phyloP scores from a whole-genome alignment of 73 alveolate species.

The Tetrahymena thermophila region DNA sequence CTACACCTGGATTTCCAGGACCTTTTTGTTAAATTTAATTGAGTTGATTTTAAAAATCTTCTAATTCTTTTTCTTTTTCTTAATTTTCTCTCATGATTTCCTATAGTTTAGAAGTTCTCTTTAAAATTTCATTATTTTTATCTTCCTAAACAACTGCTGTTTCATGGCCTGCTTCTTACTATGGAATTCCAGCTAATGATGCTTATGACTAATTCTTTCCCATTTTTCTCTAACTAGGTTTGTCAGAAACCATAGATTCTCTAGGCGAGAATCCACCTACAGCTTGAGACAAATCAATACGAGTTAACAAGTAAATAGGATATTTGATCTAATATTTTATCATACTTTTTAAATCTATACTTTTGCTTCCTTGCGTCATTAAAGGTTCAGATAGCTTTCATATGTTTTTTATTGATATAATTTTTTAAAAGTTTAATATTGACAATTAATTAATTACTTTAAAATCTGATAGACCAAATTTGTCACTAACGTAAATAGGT shows the following conservation, averaged over 20 bases:
- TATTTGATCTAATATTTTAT: not conserved
- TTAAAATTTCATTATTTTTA: not conserved
- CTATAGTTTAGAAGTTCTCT: not conserved
- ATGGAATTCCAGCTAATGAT: not conserved
- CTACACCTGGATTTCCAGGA: not conserved
- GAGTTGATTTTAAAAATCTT: not conserved
- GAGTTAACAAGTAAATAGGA: not conserved
- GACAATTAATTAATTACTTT: not conserved
- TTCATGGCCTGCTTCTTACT: not conserved
- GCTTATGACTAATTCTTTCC: not conserved
- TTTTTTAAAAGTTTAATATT: no score
- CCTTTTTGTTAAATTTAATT: not conserved
- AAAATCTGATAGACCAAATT: not conserved
- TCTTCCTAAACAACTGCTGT: not conserved
- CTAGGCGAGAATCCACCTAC: not conserved
- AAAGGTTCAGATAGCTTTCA: not conserved
- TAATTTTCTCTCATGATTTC: not conserved
- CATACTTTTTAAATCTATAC: not conserved
- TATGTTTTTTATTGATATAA: no score
- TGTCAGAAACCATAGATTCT: not conserved
- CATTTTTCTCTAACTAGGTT: not conserved
- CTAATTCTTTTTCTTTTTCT: not conserved
- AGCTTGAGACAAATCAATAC: not conserved
- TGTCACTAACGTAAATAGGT: not conserved
- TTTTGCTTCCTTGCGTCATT: not conserved